Evolutionary conservation across 352 stramenopile genomes (phyloP).

Genomic region (Detonula confervacea): DNA sequence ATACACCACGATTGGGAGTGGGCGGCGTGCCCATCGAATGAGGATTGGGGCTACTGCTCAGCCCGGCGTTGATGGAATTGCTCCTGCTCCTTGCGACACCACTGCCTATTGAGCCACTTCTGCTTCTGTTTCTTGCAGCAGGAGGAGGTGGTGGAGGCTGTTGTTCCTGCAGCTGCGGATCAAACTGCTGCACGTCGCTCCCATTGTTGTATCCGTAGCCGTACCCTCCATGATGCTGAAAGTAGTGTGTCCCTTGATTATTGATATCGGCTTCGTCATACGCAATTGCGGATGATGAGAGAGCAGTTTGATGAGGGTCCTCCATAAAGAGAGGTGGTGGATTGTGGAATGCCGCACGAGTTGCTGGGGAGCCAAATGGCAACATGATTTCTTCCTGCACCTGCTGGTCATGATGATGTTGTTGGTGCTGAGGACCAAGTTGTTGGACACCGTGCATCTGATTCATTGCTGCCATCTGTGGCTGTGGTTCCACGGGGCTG

Average conservation of each 20-base stretch:
- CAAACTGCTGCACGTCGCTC: constrained; percentile 22
- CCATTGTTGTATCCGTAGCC: constrained; percentile 56
- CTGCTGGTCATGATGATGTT: constrained; percentile 7
- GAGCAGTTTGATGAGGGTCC: background rate
- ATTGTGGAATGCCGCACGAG: constrained; percentile 55
- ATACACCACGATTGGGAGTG: no score
- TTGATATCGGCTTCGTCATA: no score
- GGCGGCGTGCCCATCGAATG: no score
- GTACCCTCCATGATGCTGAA: constrained; percentile 49
- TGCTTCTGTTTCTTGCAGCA: background rate
- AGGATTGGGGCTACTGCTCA: no score
- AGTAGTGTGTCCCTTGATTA: constrained; percentile 36
- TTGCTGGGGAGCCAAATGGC: constrained; percentile 36
- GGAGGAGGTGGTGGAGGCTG: background rate
- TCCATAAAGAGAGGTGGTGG: constrained; percentile 26
- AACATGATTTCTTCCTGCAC: constrained; percentile 9
- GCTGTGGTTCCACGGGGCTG: background rate
- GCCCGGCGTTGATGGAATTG: no score
- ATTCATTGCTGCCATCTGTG: background rate
- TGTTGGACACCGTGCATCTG: background rate
- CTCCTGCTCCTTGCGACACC: no score
- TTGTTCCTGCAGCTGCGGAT: constrained; percentile 3
- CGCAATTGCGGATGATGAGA: background rate
- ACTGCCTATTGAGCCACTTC: no score
- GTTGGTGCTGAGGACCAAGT: constrained; percentile 2